Evolutionary conservation across 2,329 filamentous ascomycete genomes (phyloP), one percentile per base, ranked within the genome.

Genomic region (Botryotinia convoluta): DNA sequence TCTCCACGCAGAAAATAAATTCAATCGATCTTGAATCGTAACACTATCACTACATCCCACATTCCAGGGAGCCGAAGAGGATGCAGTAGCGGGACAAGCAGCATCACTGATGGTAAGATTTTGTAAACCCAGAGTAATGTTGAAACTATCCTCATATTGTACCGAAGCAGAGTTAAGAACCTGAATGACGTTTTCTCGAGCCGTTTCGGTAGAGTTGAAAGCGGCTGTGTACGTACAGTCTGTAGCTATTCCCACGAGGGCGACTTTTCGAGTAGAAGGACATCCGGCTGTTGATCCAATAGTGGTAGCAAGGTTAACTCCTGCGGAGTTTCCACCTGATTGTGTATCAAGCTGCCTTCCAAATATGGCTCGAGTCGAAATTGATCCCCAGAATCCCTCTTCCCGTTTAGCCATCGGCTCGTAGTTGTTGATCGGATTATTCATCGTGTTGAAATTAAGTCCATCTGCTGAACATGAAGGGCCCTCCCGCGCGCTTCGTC

Each of bases 81-180:
- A 86, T 9, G 92, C 84, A 0, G 89, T 88, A 6, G 89, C 88
- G 0, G 95, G 93, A 79, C 96, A 99, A n/a, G 85, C 85, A 6
- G 87, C 83, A 62, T 93, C 89, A 73, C 89, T 93, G 75, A 98
- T 89, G 44, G 94, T 92, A 71, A 99, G 83, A 80, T 97, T 97
- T 77, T 91, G 90, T 74, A 99, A 89, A 61, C 94, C 96, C 51
- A 99, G 89, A 0, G 95, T 95, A 78, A 99, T 95, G 82, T 98
- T 98, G 85, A 99, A 98, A 12, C 93, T 93, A 78, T 87, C 89
- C 82, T 99, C 96, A 80, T 96, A 99, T 16, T 98, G 84, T 75
- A 90, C 89, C 2, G 95, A 98, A 0, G 96, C 96, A 62, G 90
- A 86, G 83, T 97, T 98, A 81, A 99, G 92, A 80, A 93, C 87